Evolutionary conservation across 1,284 basidiomycete genomes (phyloP).

Genomic region (Calocybe gambosa): DNA sequence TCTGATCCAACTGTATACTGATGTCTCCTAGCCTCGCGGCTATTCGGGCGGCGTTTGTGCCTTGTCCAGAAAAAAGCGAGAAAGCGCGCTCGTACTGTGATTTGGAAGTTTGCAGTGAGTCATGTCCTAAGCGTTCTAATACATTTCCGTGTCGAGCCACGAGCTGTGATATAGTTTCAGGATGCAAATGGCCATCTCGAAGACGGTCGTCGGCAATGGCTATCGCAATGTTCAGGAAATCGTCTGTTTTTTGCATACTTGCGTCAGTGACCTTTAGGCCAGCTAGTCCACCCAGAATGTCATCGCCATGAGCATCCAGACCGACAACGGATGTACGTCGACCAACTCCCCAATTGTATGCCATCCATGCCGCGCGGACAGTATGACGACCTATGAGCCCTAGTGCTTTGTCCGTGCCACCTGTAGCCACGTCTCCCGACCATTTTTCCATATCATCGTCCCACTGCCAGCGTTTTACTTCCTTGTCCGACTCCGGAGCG

Average conservation of each 20-base stretch:
- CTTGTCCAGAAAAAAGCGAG: slow-evolving; percentile 35
- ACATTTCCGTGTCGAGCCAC: slow-evolving; percentile 56
- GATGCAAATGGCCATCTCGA: slow-evolving; percentile 33
- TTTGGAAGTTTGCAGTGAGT: slow-evolving; percentile 53
- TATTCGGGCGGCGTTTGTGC: slow-evolving; percentile 44
- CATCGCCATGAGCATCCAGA: slow-evolving; percentile 31
- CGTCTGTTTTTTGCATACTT: slow-evolving; percentile 45
- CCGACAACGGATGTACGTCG: slow-evolving; percentile 32
- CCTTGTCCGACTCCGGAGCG: slow-evolving; percentile 44
- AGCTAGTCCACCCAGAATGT: slow-evolving; percentile 28
- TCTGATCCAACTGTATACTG: slow-evolving; percentile 45
- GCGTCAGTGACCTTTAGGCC: slow-evolving; percentile 45
- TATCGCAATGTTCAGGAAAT: slow-evolving; percentile 50
- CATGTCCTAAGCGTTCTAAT: slow-evolving; percentile 64
- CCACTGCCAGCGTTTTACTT: slow-evolving; percentile 67
- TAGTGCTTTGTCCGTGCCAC: slow-evolving; percentile 71
- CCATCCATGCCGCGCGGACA: slow-evolving; percentile 73
- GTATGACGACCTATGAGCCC: slow-evolving; percentile 63
- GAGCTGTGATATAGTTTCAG: slow-evolving; percentile 54
- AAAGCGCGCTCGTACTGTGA: slow-evolving; percentile 62
- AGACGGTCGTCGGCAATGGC: slow-evolving; percentile 37
- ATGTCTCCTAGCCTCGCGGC: slow-evolving; percentile 66
- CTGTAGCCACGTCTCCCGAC: slow-evolving; percentile 56
- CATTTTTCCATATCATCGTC: slow-evolving; percentile 63
- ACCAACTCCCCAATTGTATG: slow-evolving; percentile 65